Conservation (phyloP, 1,139 yeast species). For the Blastobotrys serpentis region DNA sequence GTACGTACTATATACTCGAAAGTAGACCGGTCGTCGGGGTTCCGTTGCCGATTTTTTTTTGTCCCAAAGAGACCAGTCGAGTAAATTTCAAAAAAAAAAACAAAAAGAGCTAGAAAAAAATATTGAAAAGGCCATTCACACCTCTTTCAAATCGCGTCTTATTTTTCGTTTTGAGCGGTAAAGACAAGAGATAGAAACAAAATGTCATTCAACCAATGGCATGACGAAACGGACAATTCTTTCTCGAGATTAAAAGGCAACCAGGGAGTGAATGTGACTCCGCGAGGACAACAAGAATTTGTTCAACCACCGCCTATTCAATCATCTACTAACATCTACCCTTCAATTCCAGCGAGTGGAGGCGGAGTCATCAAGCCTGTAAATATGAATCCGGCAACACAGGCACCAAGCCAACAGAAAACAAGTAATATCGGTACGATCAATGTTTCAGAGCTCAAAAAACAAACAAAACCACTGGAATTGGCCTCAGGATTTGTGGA, state of each 20-base stretch:
- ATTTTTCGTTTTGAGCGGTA: too few relatives aligned
- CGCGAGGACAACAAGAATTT: constrained; percentile 11
- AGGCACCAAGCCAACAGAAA: constrained; percentile 9
- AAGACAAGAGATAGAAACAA: too few relatives aligned
- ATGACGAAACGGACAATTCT: constrained; percentile 6
- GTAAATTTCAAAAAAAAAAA: background rate
- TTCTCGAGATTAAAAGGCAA: constrained; percentile 7
- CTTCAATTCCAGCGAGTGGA: constrained; percentile 9
- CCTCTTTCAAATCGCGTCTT: background rate
- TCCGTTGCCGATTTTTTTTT: too few relatives aligned
- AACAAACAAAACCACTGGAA: constrained; percentile 31
- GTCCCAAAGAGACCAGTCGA: background rate
- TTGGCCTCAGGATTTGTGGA: constrained; percentile 40
- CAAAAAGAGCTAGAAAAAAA: background rate
- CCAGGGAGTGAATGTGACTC: constrained; percentile 7
- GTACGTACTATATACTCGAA: too few relatives aligned
- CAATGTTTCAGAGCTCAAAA: constrained; percentile 23
- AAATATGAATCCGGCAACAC: constrained; percentile 5
- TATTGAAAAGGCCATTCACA: background rate
- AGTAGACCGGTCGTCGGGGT: too few relatives aligned
- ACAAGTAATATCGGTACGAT: constrained; percentile 24
- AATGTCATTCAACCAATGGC: constrained; percentile 10
- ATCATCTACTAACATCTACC: constrained; percentile 7
- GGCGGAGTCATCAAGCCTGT: constrained; percentile 1
- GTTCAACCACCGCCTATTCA: constrained; percentile 19